phyloP scores from a whole-genome alignment of 352 stramenopile genomes.

The Globisporangium apiculatum region DNA sequence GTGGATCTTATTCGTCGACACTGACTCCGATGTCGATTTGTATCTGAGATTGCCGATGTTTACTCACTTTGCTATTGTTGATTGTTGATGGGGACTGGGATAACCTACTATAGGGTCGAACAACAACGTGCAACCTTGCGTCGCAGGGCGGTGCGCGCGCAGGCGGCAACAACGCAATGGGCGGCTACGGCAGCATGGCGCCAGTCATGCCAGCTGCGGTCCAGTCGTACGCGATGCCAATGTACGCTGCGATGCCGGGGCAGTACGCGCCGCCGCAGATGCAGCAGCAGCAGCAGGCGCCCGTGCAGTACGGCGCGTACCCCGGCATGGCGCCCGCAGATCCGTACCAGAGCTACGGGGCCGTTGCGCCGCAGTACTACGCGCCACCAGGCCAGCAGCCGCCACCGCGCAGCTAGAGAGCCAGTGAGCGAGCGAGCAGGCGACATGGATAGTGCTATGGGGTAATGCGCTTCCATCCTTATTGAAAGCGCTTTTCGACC shows the following conservation, averaged over 20 bases:
- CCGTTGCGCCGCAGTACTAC: slow-evolving; percentile 20
- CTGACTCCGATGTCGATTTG: too few species aligned
- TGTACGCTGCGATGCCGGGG: slow-evolving; percentile 21
- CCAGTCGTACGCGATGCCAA: slow-evolving; percentile 19
- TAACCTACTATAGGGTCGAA: slow-evolving; percentile 26
- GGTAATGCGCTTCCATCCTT: too few species aligned
- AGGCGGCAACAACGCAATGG: slow-evolving; percentile 6
- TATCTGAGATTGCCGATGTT: too few species aligned
- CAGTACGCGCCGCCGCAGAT: slow-evolving; percentile 12
- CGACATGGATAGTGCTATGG: background rate
- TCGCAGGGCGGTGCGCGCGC: slow-evolving; percentile 19
- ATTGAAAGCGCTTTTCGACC: too few species aligned
- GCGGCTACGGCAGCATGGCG: slow-evolving; percentile 12
- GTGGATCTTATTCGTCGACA: background rate
- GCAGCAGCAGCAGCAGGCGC: slow-evolving; percentile 16
- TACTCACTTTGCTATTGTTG: too few species aligned
- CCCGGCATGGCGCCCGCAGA: slow-evolving; percentile 12
- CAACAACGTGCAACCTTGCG: slow-evolving; percentile 53
- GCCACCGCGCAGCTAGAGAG: background rate
- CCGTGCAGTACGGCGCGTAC: slow-evolving; percentile 20
- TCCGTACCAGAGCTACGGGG: slow-evolving; percentile 21
- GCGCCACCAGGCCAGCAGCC: slow-evolving; percentile 14
- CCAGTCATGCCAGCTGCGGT: slow-evolving; percentile 16
- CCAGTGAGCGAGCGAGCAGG: background rate
- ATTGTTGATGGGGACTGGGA: too few species aligned